Percentiles rank a stretch among this genome's conserved stretches.
Conservation (phyloP, 2,329 filamentous ascomycete genomes). For the Arthrinium phaeospermum region DNA sequence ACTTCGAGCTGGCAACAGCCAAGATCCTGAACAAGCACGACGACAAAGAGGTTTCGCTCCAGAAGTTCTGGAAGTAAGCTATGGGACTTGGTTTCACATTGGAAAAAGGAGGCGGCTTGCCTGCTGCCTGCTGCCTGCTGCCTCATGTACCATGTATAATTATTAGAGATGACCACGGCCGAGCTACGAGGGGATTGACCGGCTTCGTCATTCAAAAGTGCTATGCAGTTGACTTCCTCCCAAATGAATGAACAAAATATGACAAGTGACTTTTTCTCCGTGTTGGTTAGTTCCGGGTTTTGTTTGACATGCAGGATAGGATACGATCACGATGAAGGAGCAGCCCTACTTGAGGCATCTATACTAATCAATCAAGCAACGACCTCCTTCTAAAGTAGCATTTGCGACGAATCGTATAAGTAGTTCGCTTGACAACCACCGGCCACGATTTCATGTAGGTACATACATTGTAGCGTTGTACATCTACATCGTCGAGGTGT, state of each 20-base stretch:
- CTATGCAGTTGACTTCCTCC: slow-evolving; percentile 5
- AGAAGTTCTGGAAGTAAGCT: slow-evolving; percentile 81
- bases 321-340: too few species aligned
- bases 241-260: neutral
- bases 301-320: too few species aligned
- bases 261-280: neutral
- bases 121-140: neutral
- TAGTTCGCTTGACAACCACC: too few species aligned
- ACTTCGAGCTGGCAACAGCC: slow-evolving; percentile 97
- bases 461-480: too few species aligned
- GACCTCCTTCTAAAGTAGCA: too few species aligned
- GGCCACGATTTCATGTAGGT: too few species aligned
- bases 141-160: slow-evolving; percentile 12
- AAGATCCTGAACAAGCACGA: slow-evolving; percentile 99
- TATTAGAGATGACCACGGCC: neutral
- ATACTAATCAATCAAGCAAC: too few species aligned
- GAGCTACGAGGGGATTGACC: neutral
- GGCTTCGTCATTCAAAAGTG: slow-evolving; percentile 3
- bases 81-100: neutral
- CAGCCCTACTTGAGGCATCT: too few species aligned
- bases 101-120: neutral
- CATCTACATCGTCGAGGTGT: too few species aligned
- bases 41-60: slow-evolving; percentile 92
- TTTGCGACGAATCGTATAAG: too few species aligned
- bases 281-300: neutral